Evolutionary conservation across 225 moss, liverwort and hornwort genomes (phyloP).

Genomic region (Thuidium tamariscinum): DNA sequence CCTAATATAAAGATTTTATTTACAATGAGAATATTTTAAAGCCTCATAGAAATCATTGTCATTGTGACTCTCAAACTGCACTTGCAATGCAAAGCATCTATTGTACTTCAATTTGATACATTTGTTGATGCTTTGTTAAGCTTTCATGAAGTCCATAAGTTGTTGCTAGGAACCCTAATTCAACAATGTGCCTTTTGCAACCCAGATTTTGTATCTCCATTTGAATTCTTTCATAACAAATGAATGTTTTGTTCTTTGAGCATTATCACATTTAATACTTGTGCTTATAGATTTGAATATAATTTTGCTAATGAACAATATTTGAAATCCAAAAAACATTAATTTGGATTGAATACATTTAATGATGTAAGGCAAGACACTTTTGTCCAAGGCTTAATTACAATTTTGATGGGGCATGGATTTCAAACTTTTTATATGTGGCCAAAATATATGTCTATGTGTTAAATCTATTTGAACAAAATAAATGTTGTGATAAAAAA

Average conservation of each 20-base stretch:
- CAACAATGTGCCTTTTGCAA: too few species aligned
- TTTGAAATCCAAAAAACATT: neutral
- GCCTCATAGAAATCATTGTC: neutral
- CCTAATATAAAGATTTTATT: neutral
- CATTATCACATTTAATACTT: too few species aligned
- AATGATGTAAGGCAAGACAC: neutral
- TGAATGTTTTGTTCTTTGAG: neutral
- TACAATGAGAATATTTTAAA: neutral
- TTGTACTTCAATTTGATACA: too few species aligned
- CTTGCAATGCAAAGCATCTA: neutral
- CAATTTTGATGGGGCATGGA: rapidly evolving
- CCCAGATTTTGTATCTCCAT: neutral
- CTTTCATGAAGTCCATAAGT: neutral
- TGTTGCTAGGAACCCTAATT: neutral
- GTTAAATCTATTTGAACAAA: neutral
- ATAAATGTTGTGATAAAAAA: neutral
- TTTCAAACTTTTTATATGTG: rapidly evolving
- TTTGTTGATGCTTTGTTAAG: neutral
- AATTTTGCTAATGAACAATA: neutral
- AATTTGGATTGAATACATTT: too few species aligned
- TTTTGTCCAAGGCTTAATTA: neutral
- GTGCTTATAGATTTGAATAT: neutral
- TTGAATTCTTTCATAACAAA: neutral
- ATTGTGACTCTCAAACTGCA: neutral
- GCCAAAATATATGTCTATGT: neutral